Percentiles rank a stretch among this genome's conserved stretches.
phyloP scores from a whole-genome alignment of 1,284 basidiomycete species.

The Rhodotorula sp. region DNA sequence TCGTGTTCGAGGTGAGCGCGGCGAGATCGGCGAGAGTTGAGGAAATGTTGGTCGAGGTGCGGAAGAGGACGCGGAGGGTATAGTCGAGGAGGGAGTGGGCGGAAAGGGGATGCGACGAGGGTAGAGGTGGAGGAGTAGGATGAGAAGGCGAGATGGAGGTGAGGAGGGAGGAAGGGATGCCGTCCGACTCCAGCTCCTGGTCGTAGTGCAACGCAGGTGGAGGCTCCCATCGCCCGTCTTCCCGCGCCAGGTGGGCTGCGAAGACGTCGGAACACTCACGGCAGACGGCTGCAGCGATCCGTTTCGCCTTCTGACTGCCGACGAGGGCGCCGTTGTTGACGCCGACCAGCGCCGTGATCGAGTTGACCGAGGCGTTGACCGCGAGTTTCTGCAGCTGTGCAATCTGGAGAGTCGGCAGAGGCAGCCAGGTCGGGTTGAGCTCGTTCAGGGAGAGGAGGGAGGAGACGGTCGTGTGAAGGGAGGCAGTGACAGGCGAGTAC shows the following conservation, averaged over 20 bases:
- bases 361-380: constrained; percentile 81
- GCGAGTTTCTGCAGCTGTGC: constrained; percentile 78
- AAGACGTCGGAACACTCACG: constrained; percentile 44
- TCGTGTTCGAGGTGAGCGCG: constrained; percentile 2
- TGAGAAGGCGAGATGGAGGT: constrained; percentile 54
- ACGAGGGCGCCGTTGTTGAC: constrained; percentile 73
- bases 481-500: constrained; percentile 50
- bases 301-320: constrained; percentile 42
- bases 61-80: constrained; percentile 48
- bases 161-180: constrained; percentile 51
- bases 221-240: constrained; percentile 33
- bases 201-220: not conserved
- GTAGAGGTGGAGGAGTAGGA: constrained; percentile 57
- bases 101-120: constrained; percentile 61
- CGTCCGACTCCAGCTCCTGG: not conserved
- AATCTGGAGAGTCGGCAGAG: constrained; percentile 68
- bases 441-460: constrained; percentile 61
- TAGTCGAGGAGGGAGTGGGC: constrained; percentile 57
- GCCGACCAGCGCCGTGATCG: constrained; percentile 77
- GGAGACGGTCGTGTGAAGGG: constrained; percentile 67
- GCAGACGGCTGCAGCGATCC: constrained; percentile 38
- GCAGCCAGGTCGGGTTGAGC: constrained; percentile 66
- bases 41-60: constrained; percentile 50
- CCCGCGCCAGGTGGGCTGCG: constrained; percentile 38
- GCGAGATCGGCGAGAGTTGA: constrained; percentile 41